Evolutionary conservation across 176 grass and related monocot genomes (phyloP), one percentile per base, ranked within the genome.

Genomic region (Lolium perenne): DNA sequence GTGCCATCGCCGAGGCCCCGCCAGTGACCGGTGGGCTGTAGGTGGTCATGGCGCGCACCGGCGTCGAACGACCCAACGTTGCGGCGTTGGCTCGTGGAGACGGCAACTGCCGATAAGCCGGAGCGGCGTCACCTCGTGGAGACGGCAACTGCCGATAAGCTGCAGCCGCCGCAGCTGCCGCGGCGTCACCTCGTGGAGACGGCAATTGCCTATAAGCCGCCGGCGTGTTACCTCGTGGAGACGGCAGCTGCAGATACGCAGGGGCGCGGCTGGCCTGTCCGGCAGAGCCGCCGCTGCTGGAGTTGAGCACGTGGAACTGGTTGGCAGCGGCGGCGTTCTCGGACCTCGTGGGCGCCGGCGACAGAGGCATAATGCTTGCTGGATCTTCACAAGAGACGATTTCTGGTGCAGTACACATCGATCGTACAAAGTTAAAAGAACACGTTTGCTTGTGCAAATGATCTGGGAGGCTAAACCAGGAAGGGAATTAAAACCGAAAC

Each of bases 251-350:
- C 10, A 21, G 18, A 4, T 65, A 89, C 17, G 76, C 35, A 26
- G 20, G 7, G 11, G 16, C 17, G 23, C 48, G 35, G 14, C 7
- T 56, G 10, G 32, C 6, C 8, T 82, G 72, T 5, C 72, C 74
- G 15, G 48, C 69, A 18, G 69, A 43, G 38, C 77, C 40, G 50
- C 79, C 72, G 63, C 62, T 32, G 83, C 53, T n/a, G 0, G 88
- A 90, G 73, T 90, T 83, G 15, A 90, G 56, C 35, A 86, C 84
- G 84, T 86, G 80, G 47, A 90, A 86, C 8, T 84, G 50, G 79
- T 54, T 72, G 29, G 70, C 22, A 38, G 45, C 18, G 26, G 12
- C 23, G 38, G 2, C 70, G 25, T 54, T 71, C 6, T 83, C 79
- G 3, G 45, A 2, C 45, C 79, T 76, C 23, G 6, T 18, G 2